Conservation (phyloP, 2,329 filamentous ascomycete species). For the Colletotrichum liaoningense region DNA sequence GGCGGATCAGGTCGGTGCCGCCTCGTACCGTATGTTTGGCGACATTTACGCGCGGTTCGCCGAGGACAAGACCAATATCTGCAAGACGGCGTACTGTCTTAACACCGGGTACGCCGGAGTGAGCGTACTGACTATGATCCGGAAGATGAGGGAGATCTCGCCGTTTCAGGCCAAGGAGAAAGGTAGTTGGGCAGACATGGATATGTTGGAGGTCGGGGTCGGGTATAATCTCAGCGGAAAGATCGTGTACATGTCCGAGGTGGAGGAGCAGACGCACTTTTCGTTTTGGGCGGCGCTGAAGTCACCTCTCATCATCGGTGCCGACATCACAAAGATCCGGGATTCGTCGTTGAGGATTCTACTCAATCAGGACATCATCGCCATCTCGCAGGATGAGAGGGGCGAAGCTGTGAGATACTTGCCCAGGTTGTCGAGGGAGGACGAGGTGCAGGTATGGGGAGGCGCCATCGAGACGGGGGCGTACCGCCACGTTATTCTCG, state of each 20-base stretch:
- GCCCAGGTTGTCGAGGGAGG: constrained; percentile 39
- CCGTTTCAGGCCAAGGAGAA: constrained; percentile 45
- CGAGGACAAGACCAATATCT: constrained; percentile 40
- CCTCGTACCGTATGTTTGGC: constrained; percentile 47
- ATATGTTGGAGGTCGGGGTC: constrained; percentile 55
- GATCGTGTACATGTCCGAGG: constrained; percentile 10
- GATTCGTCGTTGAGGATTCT: constrained; percentile 33
- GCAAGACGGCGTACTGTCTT: constrained; percentile 47
- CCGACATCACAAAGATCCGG: constrained; percentile 47
- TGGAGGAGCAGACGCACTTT: constrained; percentile 55
- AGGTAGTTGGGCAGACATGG: constrained; percentile 48
- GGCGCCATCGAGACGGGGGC: constrained; percentile 37
- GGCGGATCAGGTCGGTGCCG: constrained; percentile 39
- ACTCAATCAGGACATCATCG: constrained; percentile 38
- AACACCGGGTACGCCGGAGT: constrained; percentile 48
- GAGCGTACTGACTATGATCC: constrained; percentile 45
- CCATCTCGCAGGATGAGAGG: constrained; percentile 49
- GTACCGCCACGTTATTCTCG: constrained; percentile 31
- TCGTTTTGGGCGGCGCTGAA: constrained; percentile 59
- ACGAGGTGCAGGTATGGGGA: constrained; percentile 43
- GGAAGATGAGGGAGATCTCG: constrained; percentile 47
- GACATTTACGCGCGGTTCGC: constrained; percentile 46
- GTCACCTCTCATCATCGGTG: constrained; percentile 56
- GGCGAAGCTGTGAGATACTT: constrained; percentile 41
- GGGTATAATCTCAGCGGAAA: constrained; percentile 47